These are phyloP conservation scores for Russula virescens DNA, from an alignment of 768 basidiomycete species.

Conservation along the genomic window DNA sequence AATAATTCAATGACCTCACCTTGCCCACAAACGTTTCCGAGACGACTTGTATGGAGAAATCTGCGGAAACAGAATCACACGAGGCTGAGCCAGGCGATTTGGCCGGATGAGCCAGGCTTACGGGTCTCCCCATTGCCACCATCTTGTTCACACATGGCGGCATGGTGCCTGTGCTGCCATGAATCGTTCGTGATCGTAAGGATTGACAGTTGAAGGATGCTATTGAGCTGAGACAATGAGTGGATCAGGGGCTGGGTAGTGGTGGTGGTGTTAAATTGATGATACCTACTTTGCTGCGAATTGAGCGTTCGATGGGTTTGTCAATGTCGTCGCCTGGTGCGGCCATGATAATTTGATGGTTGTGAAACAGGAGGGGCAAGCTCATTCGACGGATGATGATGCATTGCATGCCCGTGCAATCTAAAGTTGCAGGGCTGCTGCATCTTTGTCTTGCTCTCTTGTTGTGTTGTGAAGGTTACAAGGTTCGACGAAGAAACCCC, in stretches of 20 bases:
- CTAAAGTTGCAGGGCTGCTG: no score
- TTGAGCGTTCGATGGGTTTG: slow-evolving; percentile 22
- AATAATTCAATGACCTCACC: slow-evolving; percentile 37
- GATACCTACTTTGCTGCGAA: slow-evolving; percentile 25
- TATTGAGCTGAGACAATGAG: slow-evolving; percentile 46
- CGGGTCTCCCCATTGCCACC: slow-evolving; percentile 75
- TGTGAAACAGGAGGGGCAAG: slow-evolving; percentile 16
- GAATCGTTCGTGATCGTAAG: slow-evolving; percentile 76
- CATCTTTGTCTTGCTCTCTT: not conserved
- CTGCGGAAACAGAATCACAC: slow-evolving; percentile 38
- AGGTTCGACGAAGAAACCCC: not conserved
- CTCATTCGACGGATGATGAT: slow-evolving; percentile 21
- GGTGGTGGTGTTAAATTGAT: not conserved
- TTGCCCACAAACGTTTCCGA: slow-evolving; percentile 70
- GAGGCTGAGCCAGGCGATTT: slow-evolving; percentile 3
- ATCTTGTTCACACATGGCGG: slow-evolving; percentile 66
- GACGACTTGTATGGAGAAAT: slow-evolving; percentile 71
- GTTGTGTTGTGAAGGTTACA: not conserved
- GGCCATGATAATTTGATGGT: slow-evolving; percentile 25
- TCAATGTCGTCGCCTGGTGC: slow-evolving; percentile 9
- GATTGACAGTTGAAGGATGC: slow-evolving; percentile 53
- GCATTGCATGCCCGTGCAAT: not conserved
- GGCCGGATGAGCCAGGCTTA: slow-evolving; percentile 37
- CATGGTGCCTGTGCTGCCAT: slow-evolving; percentile 80
- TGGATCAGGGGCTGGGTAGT: slow-evolving; percentile 21